Percentiles rank a stretch among this genome's conserved stretches.
Conservation (phyloP, 108 stramenopile species). For the Nannochloropsis gaditana region DNA sequence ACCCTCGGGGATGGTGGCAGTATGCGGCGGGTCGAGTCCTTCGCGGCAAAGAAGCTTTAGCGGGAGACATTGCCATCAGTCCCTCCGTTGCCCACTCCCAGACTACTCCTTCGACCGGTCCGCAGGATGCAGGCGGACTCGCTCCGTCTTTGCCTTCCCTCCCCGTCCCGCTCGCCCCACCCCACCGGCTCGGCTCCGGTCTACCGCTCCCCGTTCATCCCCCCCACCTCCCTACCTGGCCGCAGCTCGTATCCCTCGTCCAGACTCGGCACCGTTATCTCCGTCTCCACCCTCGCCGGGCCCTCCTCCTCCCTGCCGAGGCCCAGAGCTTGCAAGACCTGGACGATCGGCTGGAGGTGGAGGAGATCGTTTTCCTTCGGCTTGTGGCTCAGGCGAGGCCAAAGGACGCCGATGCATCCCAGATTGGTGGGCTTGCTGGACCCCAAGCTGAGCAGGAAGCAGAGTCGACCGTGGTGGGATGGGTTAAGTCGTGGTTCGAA, state of each 20-base stretch:
- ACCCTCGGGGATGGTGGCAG: neutral
- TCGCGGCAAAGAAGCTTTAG: neutral
- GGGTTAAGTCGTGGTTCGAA: constrained; percentile 17
- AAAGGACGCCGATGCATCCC: neutral
- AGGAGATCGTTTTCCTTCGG: neutral
- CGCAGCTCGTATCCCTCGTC: neutral
- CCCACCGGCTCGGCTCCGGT: neutral
- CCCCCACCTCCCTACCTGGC: neutral
- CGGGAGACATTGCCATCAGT: too few relatives aligned
- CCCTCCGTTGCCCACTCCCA: neutral
- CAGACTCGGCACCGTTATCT: neutral
- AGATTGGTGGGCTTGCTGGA: neutral
- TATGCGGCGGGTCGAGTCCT: neutral
- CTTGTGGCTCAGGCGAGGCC: neutral
- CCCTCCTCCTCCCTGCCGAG: neutral
- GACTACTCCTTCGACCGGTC: neutral
- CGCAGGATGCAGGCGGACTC: too few relatives aligned
- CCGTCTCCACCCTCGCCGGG: neutral
- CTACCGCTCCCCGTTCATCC: neutral
- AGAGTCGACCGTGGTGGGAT: neutral
- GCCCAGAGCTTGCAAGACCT: neutral
- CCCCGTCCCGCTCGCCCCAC: neutral
- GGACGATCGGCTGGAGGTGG: neutral
- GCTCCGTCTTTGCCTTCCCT: neutral
- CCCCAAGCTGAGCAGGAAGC: neutral